Evolutionary conservation across 169 alveolate species (phyloP).

Genomic region (Plasmodium coatneyi): DNA sequence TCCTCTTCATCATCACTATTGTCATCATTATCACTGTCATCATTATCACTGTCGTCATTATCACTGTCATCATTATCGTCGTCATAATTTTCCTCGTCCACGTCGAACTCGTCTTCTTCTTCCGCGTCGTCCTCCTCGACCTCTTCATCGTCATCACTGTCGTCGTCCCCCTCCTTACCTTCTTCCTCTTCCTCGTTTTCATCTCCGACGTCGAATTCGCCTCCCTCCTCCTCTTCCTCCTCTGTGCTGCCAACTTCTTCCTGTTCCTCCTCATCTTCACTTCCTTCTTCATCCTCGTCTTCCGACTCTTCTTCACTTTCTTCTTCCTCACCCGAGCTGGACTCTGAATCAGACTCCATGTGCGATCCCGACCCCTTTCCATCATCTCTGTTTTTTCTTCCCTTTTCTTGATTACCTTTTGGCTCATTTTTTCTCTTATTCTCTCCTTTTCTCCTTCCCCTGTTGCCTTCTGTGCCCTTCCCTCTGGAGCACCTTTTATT

Average conservation of each 20-base stretch:
- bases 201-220: not conserved
- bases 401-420: conserved; percentile 8
- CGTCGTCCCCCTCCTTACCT: not conserved
- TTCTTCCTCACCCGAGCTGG: conserved; percentile 5
- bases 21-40: conserved; percentile 9
- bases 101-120: conserved; percentile 3
- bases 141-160: not conserved
- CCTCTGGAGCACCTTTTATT: not conserved
- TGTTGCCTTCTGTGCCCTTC: not conserved
- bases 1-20: conserved; percentile 16
- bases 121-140: conserved; percentile 4
- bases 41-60: not conserved
- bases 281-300: not conserved
- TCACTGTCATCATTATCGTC: conserved; percentile 10
- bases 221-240: not conserved
- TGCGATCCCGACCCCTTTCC: not conserved
- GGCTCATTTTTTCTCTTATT: conserved; percentile 7
- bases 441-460: conserved; percentile 17
- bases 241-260: not conserved
- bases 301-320: not conserved
- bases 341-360: conserved; percentile 39
- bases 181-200: not conserved
- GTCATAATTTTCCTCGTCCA: not conserved
- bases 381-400: conserved; percentile 1
- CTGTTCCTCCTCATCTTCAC: not conserved